phyloP scores from a whole-genome alignment of 805 yeast genomes.

The Yarrowia sp. region DNA sequence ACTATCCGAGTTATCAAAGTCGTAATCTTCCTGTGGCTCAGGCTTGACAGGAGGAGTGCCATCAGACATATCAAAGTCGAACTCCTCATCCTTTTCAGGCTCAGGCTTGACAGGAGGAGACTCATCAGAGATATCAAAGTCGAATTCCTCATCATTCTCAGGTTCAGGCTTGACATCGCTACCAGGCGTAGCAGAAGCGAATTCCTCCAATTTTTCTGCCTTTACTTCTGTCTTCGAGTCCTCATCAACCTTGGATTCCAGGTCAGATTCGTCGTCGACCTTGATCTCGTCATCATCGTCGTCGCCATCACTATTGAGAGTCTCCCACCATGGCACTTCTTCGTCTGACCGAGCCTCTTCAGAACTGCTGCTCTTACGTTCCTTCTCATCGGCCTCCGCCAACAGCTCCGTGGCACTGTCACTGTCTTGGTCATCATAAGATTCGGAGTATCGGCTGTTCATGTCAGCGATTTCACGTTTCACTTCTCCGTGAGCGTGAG shows the following conservation, averaged over 20 bases:
- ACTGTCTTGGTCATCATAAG: too few species aligned
- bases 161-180: neutral
- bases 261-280: neutral
- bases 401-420: too few species aligned
- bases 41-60: neutral
- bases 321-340: slow-evolving; percentile 26
- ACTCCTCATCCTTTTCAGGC: neutral
- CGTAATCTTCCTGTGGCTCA: neutral
- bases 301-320: slow-evolving; percentile 1
- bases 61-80: neutral
- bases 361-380: too few species aligned
- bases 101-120: neutral
- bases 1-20: neutral
- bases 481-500: neutral
- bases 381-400: neutral
- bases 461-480: neutral
- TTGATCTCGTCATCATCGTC: neutral
- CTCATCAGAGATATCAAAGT: neutral
- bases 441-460: too few species aligned
- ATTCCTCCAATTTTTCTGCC: neutral
- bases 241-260: neutral
- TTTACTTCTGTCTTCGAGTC: neutral
- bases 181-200: neutral
- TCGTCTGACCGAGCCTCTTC: neutral
- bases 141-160: neutral